Percentiles rank a stretch among this genome's conserved stretches.
These are phyloP conservation scores for Ceratobasidium sp. DNA, from an alignment of 1,284 basidiomycete genomes.

Conservation along the genomic window DNA sequence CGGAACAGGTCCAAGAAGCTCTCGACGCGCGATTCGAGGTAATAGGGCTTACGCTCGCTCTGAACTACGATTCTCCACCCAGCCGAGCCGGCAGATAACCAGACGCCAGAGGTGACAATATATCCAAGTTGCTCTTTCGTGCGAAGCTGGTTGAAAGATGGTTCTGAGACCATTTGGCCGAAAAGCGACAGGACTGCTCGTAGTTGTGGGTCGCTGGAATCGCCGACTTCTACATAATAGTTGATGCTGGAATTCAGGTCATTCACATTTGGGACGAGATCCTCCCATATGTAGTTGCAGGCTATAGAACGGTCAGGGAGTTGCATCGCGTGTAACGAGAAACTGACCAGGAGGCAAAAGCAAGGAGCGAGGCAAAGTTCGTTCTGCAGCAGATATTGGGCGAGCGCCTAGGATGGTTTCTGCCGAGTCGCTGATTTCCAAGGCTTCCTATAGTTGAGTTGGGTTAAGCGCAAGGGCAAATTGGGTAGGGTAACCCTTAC, in stretches of 20 bases:
- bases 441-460: conserved; percentile 72
- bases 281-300: conserved; percentile 78
- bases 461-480: conserved; percentile 9
- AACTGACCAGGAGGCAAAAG: conserved; percentile 74
- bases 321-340: conserved; percentile 46
- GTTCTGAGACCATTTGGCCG: conserved; percentile 86
- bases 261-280: conserved; percentile 84
- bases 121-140: conserved; percentile 98
- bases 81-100: conserved; percentile 74
- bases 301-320: conserved; percentile 60
- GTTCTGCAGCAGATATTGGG: conserved; percentile 68
- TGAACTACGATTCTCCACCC: conserved; percentile 93
- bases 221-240: conserved; percentile 84
- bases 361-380: conserved; percentile 72
- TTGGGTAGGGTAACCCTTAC: conserved; percentile 61
- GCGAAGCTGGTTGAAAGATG: conserved; percentile 93
- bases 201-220: conserved; percentile 66
- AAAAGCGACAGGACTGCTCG: conserved; percentile 72
- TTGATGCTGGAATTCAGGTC: conserved; percentile 89
- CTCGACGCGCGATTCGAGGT: conserved; percentile 91
- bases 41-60: conserved; percentile 87
- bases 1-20: conserved; percentile 85
- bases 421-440: conserved; percentile 76
- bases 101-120: conserved; percentile 73
- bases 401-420: conserved; percentile 77